Conservation (phyloP, 2,329 filamentous ascomycete species). For the Penicillium sumatraense region DNA sequence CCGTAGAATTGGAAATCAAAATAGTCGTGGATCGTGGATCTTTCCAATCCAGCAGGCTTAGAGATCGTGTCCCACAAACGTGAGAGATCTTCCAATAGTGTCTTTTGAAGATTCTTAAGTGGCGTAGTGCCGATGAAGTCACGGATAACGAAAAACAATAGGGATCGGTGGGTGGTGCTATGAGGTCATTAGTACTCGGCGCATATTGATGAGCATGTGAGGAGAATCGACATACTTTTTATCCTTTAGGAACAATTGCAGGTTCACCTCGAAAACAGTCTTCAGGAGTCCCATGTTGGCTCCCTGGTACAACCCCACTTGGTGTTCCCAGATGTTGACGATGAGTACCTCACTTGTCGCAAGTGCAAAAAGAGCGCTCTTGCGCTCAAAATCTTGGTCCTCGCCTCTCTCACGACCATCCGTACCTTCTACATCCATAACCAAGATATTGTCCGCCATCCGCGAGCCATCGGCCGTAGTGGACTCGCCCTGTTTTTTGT, state of each 20-base stretch:
- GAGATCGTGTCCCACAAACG: conserved; percentile 93
- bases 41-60: conserved; percentile 86
- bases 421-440: conserved; percentile 99
- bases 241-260: conserved; percentile 96
- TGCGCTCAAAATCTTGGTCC: conserved; percentile 98
- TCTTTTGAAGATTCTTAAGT: conserved; percentile 85
- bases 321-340: conserved; percentile 99
- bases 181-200: conserved; percentile 17
- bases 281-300: conserved; percentile 99
- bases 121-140: conserved; percentile 94
- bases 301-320: conserved; percentile 96
- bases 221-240: conserved; percentile 68
- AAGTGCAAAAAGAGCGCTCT: conserved; percentile 94
- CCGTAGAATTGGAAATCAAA: conserved; percentile 98
- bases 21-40: conserved; percentile 90
- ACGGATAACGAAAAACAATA: conserved; percentile 98
- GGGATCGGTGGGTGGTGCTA: conserved; percentile 83
- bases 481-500: conserved; percentile 66
- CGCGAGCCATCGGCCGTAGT: conserved; percentile 48
- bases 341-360: conserved; percentile 98
- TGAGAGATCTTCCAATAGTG: conserved; percentile 84
- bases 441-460: conserved; percentile 97
- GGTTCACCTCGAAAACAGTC: conserved; percentile 98
- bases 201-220: conserved; percentile 1
- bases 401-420: conserved; percentile 95